A percentile compares a stretch with the other conserved stretches of the same genome.
Conservation (phyloP, 192 early-diverging fungal species). For the Coemansia umbellata region DNA sequence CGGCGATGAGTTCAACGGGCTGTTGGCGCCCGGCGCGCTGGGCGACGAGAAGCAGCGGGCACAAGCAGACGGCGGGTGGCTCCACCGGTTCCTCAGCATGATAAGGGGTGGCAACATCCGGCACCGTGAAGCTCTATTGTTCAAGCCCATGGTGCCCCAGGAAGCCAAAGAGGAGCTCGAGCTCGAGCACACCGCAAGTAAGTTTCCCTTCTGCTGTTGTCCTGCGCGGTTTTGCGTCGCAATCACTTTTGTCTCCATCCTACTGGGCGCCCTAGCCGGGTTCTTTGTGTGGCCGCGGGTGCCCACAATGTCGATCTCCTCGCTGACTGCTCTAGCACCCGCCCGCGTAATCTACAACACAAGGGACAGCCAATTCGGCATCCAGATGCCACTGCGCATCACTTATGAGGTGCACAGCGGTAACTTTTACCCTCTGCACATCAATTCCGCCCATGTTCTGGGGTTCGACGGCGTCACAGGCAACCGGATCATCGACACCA, state of each 20-base stretch:
- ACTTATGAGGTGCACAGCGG: constrained; percentile 45
- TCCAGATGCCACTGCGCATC: constrained; percentile 36
- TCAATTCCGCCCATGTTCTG: constrained; percentile 11
- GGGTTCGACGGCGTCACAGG: constrained; percentile 42
- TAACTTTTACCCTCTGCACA: constrained; percentile 47
- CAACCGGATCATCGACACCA: constrained; percentile 33
- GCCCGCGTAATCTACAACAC: constrained; percentile 28
- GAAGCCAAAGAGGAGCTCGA: neutral
- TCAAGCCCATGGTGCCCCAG: constrained; percentile 16
- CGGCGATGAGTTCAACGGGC: constrained; percentile 34
- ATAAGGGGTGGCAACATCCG: constrained; percentile 2
- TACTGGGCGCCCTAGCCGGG: constrained; percentile 21
- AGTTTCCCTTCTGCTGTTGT: constrained; percentile 37
- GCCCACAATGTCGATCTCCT: constrained; percentile 35
- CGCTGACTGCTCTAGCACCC: constrained; percentile 12
- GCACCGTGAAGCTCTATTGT: constrained; percentile 23
- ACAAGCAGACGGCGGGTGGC: constrained; percentile 23
- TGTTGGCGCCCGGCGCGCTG: constrained; percentile 37
- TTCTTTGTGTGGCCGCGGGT: constrained; percentile 47
- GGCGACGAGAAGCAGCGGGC: constrained; percentile 37
- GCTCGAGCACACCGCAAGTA: neutral
- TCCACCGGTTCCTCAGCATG: constrained; percentile 3
- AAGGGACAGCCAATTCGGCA: constrained; percentile 15
- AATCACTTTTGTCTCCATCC: constrained; percentile 16
- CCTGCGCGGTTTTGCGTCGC: constrained; percentile 39